Evolutionary conservation across 2,329 filamentous ascomycete species (phyloP).

Genomic region (Bipolaris victoriae): DNA sequence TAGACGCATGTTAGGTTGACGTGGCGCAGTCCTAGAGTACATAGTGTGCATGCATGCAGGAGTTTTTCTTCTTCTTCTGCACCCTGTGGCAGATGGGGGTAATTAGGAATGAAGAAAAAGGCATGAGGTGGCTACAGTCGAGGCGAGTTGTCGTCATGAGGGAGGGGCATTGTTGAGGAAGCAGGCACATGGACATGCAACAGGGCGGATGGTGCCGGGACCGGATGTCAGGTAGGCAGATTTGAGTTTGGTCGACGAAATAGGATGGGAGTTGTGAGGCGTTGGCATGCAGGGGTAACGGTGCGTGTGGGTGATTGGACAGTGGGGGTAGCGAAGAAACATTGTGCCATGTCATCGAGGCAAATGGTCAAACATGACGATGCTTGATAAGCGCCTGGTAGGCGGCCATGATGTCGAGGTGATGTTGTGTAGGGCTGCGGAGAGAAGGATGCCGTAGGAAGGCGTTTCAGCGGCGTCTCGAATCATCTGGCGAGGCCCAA

Average conservation of each 20-base stretch:
- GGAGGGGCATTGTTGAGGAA: background rate
- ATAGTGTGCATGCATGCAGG: background rate
- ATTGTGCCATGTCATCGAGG: constrained; percentile 24
- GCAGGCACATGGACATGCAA: background rate
- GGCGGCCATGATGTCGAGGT: constrained; percentile 21
- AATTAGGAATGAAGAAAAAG: no score
- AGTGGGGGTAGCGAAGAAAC: constrained; percentile 11
- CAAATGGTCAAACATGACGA: constrained; percentile 19
- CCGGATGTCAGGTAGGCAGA: constrained; percentile 9
- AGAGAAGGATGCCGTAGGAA: constrained; percentile 25
- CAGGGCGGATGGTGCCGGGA: background rate
- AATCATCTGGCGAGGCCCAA: constrained; percentile 11
- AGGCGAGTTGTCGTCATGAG: background rate
- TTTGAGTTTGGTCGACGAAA: background rate
- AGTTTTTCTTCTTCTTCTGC: background rate
- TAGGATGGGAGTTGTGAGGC: background rate
- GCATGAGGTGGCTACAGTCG: background rate
- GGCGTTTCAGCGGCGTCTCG: constrained; percentile 45
- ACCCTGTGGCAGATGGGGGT: constrained; percentile 12
- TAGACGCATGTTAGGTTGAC: constrained; percentile 1
- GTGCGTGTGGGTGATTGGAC: constrained; percentile 5
- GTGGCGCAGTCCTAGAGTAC: background rate
- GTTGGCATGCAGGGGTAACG: background rate
- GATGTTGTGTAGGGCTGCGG: constrained; percentile 24
- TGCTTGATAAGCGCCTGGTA: constrained; percentile 19